Conservation (phyloP, 2,329 filamentous ascomycete species). For the Diaporthe sp. region DNA sequence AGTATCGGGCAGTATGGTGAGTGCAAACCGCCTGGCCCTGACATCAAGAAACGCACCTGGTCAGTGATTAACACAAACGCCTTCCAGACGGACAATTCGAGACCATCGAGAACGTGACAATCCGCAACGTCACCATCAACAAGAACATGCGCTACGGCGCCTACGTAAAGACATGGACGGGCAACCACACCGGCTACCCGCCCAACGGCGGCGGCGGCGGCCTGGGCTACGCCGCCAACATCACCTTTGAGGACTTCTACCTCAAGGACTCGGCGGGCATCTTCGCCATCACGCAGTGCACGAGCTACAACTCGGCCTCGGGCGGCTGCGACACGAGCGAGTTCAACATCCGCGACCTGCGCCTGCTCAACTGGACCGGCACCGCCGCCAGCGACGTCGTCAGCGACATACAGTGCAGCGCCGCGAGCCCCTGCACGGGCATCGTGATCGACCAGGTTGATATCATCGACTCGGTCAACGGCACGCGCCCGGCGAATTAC, state of each 20-base stretch:
- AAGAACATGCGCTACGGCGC: slow-evolving; percentile 44
- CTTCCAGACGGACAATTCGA: slow-evolving; percentile 31
- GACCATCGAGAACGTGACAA: slow-evolving; percentile 42
- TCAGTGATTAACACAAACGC: neutral
- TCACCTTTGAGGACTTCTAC: slow-evolving; percentile 44
- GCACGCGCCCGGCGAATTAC: slow-evolving; percentile 36
- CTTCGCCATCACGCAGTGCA: slow-evolving; percentile 44
- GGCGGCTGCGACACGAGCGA: slow-evolving; percentile 44
- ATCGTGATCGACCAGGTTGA: slow-evolving; percentile 33
- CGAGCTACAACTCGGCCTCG: slow-evolving; percentile 40
- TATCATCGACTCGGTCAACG: slow-evolving; percentile 33
- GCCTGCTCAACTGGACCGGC: slow-evolving; percentile 40
- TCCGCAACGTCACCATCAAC: slow-evolving; percentile 55
- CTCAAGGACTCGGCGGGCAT: slow-evolving; percentile 41
- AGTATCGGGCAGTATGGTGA: slow-evolving; percentile 55
- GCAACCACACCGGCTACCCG: slow-evolving; percentile 35
- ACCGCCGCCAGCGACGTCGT: slow-evolving; percentile 39
- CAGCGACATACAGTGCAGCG: slow-evolving; percentile 39
- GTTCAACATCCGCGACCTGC: slow-evolving; percentile 43
- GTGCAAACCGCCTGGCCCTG: slow-evolving; percentile 36
- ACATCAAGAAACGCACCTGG: no score
- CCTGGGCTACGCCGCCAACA: slow-evolving; percentile 43
- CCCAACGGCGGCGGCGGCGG: slow-evolving; percentile 42
- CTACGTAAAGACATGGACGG: slow-evolving; percentile 42
- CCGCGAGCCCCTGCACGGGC: slow-evolving; percentile 39